phyloP scores from a whole-genome alignment of 2,329 filamentous ascomycete genomes.

The Teratosphaeria zuluensis region DNA sequence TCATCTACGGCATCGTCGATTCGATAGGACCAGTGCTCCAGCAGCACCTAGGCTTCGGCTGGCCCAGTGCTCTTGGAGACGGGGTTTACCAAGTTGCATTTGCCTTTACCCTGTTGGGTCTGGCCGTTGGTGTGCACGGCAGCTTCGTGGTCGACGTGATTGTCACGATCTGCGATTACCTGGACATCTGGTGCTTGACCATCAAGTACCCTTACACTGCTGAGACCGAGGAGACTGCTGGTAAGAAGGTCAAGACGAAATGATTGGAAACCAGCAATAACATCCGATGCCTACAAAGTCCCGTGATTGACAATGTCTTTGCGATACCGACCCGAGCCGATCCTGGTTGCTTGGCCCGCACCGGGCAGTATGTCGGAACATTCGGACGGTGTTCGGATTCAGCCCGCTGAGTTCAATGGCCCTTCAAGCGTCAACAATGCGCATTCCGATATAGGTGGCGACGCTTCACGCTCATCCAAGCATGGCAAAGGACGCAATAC shows the following conservation, averaged over 20 bases:
- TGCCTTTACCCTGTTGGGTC: conserved; percentile 77
- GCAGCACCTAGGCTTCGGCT: conserved; percentile 45
- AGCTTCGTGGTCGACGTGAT: conserved; percentile 97
- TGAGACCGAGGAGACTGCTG: conserved; percentile 10
- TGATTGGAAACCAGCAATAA: neutral
- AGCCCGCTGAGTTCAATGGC: too few species aligned
- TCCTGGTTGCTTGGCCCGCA: neutral
- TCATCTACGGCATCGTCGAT: conserved; percentile 71
- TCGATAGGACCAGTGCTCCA: conserved; percentile 61
- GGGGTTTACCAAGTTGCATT: conserved; percentile 81
- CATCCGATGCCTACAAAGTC: too few species aligned
- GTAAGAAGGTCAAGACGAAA: conserved; percentile 8
- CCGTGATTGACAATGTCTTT: too few species aligned
- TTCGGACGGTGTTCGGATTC: too few species aligned
- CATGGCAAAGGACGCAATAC: too few species aligned
- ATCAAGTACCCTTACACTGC: conserved; percentile 70
- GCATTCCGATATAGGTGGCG: too few species aligned
- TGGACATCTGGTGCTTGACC: conserved; percentile 96
- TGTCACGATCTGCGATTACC: conserved; percentile 91
- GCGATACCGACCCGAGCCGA: neutral
- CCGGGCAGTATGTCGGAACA: neutral
- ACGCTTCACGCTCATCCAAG: too few species aligned
- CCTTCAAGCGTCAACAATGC: too few species aligned
- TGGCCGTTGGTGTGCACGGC: conserved; percentile 83
- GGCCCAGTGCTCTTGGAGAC: conserved; percentile 63